Percentiles rank a stretch among this genome's conserved stretches.
Conservation (phyloP, 2,329 filamentous ascomycete genomes). For the Monilinia aucupariae region DNA sequence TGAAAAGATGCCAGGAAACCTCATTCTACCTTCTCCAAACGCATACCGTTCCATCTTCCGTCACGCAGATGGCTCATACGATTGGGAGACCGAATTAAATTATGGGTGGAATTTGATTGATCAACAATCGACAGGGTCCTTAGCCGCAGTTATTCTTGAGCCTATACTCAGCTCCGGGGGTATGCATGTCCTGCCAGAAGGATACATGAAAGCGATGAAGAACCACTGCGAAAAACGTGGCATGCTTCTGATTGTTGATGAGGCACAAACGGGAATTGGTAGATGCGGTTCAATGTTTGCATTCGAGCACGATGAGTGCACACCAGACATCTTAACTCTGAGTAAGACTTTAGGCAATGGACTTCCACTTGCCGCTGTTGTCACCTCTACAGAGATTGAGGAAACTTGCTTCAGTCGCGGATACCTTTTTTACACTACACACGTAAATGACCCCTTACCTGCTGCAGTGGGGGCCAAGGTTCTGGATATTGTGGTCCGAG, state of each 20-base stretch:
- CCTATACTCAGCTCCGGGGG: slow-evolving; percentile 43
- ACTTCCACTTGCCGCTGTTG: slow-evolving; percentile 52
- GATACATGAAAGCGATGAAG: slow-evolving; percentile 53
- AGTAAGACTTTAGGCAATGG: slow-evolving; percentile 59
- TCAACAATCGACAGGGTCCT: slow-evolving; percentile 51
- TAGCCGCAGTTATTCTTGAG: slow-evolving; percentile 59
- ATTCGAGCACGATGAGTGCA: slow-evolving; percentile 48
- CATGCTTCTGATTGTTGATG: slow-evolving; percentile 55
- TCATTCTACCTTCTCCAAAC: slow-evolving; percentile 55
- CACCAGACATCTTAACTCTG: slow-evolving; percentile 55
- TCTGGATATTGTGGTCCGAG: slow-evolving; percentile 54
- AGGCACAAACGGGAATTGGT: slow-evolving; percentile 55
- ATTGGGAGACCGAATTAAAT: slow-evolving; percentile 60
- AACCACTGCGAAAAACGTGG: slow-evolving; percentile 48
- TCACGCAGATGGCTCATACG: slow-evolving; percentile 53
- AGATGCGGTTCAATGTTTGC: slow-evolving; percentile 54
- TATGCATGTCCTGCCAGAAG: slow-evolving; percentile 53
- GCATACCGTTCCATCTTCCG: slow-evolving; percentile 58
- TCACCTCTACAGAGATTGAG: slow-evolving; percentile 51
- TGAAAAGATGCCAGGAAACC: slow-evolving; percentile 48
- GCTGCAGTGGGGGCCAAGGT: slow-evolving; percentile 57
- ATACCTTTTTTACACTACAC: slow-evolving; percentile 56
- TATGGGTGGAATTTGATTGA: slow-evolving; percentile 59
- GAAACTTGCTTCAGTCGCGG: slow-evolving; percentile 43
- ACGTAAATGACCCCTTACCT: slow-evolving; percentile 56